Percentiles rank a stretch among this genome's conserved stretches.
Evolutionary conservation across 352 stramenopile species (phyloP).

Genomic region (Elongisporangium senticosum): DNA sequence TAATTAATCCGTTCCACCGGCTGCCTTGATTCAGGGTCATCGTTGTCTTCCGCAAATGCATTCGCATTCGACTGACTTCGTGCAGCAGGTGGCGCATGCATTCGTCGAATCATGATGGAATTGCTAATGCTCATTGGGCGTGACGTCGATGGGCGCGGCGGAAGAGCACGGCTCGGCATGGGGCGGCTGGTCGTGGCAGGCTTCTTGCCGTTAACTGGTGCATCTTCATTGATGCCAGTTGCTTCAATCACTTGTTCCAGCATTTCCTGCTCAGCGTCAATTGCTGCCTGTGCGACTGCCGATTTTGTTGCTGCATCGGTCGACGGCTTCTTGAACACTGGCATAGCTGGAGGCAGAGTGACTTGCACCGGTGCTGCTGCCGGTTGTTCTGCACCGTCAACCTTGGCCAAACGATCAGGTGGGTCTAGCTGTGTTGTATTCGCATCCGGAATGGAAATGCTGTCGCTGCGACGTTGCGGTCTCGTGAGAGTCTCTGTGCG

Average conservation of each 20-base stretch:
- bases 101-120: constrained; percentile 57
- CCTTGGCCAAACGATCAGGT: constrained; percentile 2
- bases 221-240: not conserved
- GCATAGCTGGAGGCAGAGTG: not conserved
- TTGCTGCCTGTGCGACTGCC: not conserved
- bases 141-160: constrained; percentile 52
- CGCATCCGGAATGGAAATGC: constrained; percentile 49
- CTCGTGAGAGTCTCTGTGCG: not conserved
- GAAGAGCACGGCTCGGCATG: constrained; percentile 21
- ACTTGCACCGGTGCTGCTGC: constrained; percentile 5
- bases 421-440: constrained; percentile 12
- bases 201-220: not conserved
- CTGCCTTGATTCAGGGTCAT: constrained; percentile 39
- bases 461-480: constrained; percentile 34
- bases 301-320: not conserved
- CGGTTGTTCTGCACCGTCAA: constrained; percentile 2
- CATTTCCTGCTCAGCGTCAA: not conserved
- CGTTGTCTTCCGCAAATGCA: constrained; percentile 18
- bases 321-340: not conserved
- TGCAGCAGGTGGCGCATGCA: constrained; percentile 20
- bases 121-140: constrained; percentile 78
- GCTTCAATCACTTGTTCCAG: not conserved
- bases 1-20: constrained; percentile 68
- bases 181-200: constrained; percentile 3
- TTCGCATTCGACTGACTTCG: constrained; percentile 13